These are phyloP conservation scores for Angophora floribunda DNA, from an alignment of 345 rosid genomes.

Conservation along the genomic window DNA sequence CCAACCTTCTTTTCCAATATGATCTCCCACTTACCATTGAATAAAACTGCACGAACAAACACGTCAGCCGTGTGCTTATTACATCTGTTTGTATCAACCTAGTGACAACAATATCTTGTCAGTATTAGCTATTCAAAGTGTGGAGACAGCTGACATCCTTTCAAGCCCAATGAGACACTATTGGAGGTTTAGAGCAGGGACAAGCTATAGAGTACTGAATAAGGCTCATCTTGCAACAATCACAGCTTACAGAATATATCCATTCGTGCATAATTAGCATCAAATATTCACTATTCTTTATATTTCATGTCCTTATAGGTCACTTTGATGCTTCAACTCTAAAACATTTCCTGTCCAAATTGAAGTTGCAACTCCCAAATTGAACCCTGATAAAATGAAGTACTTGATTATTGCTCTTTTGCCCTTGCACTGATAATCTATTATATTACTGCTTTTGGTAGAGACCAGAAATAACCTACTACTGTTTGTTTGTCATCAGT, in stretches of 20 bases:
- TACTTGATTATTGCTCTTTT: background rate
- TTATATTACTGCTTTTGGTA: background rate
- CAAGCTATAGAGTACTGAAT: background rate
- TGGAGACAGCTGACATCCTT: background rate
- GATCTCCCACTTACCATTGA: background rate
- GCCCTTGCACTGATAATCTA: background rate
- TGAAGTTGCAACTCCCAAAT: background rate
- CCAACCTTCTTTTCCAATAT: background rate
- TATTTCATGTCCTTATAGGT: background rate
- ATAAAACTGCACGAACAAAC: background rate
- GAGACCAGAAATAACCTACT: background rate
- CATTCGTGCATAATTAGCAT: background rate
- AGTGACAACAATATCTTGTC: background rate
- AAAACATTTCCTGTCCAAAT: background rate
- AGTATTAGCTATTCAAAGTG: background rate
- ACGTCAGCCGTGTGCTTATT: background rate
- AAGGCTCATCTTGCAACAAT: background rate
- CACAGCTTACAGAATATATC: background rate
- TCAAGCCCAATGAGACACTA: background rate
- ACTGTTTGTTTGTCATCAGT: background rate
- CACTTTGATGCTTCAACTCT: background rate
- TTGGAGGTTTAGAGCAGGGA: background rate
- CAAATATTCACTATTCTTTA: background rate
- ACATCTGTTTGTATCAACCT: background rate
- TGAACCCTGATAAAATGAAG: background rate